Conservation (phyloP, 2,329 filamentous ascomycete genomes). For the Pseudopithomyces maydicus region DNA sequence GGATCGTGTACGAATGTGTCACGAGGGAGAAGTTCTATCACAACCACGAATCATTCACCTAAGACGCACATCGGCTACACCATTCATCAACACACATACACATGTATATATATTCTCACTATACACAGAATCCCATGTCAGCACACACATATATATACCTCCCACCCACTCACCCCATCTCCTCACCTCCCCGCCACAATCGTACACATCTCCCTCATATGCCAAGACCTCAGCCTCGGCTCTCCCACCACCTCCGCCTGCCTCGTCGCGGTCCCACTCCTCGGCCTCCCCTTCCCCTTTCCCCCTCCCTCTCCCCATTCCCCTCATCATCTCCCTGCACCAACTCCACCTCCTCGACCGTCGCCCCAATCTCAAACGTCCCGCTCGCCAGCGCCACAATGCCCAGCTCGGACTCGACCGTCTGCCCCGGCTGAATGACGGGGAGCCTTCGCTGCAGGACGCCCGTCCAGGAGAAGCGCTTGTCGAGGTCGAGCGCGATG, state of each 20-base stretch:
- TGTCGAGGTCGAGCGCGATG: conserved; percentile 78
- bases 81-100: no score
- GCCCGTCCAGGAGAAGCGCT: conserved; percentile 84
- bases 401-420: conserved; percentile 67
- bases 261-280: conserved; percentile 32
- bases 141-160: no score
- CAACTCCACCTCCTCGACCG: conserved; percentile 77
- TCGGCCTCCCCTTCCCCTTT: conserved; percentile 19
- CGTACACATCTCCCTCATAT: conserved; percentile 51
- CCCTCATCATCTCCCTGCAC: conserved; percentile 28
- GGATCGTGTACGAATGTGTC: no score
- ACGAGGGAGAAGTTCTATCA: no score
- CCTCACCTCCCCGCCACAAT: conserved; percentile 42
- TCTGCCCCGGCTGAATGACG: conserved; percentile 62
- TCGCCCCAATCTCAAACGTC: conserved; percentile 80
- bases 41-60: no score
- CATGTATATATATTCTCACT: no score
- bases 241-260: conserved; percentile 38
- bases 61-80: no score
- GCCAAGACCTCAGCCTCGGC: conserved; percentile 51
- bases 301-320: conserved; percentile 19
- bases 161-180: not conserved
- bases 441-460: conserved; percentile 77
- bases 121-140: not conserved
- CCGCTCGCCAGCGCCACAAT: conserved; percentile 78